Conservation (phyloP, 2,329 filamentous ascomycete genomes). For the Rutstroemia sp. region DNA sequence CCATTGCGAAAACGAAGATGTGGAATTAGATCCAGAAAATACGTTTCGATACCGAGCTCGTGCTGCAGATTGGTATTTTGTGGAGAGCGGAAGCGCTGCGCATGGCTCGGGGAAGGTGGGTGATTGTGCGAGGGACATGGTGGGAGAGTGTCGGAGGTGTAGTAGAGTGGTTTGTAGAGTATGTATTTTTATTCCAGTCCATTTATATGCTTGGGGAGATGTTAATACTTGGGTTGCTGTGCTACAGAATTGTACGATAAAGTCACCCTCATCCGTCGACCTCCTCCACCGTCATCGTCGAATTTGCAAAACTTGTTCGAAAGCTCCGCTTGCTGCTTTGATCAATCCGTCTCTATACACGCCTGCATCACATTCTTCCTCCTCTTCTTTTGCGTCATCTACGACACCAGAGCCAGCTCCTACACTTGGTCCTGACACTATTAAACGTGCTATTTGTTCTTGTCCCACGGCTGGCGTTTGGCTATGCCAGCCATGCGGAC, state of each 20-base stretch:
- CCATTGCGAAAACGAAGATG: constrained; percentile 67
- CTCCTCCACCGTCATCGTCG: constrained; percentile 73
- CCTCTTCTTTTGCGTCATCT: background rate
- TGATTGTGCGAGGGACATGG: constrained; percentile 80
- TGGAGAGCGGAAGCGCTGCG: constrained; percentile 42
- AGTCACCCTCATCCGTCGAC: constrained; percentile 61
- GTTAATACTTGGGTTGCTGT: constrained; percentile 3
- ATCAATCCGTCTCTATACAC: constrained; percentile 13
- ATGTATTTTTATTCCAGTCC: constrained; percentile 29
- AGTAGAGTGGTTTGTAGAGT: constrained; percentile 74
- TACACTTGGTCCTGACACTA: constrained; percentile 41
- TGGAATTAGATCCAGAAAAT: constrained; percentile 46
- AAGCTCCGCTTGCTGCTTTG: constrained; percentile 57
- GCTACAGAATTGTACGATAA: constrained; percentile 77
- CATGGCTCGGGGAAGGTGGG: constrained; percentile 59
- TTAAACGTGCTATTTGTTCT: constrained; percentile 22
- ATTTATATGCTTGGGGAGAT: constrained; percentile 41
- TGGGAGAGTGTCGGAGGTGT: constrained; percentile 74
- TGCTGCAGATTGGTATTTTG: constrained; percentile 51
- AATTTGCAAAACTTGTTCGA: constrained; percentile 68
- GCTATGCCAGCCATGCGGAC: constrained; percentile 80
- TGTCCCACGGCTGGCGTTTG: constrained; percentile 54
- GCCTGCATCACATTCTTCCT: constrained; percentile 33
- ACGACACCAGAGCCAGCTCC: constrained; percentile 43
- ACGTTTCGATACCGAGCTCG: constrained; percentile 50